A percentile compares a stretch with the other conserved stretches of the same genome.
These are phyloP conservation scores for Dryadomyces quercivorus DNA, from an alignment of 2,329 filamentous ascomycete species.

Conservation along the genomic window DNA sequence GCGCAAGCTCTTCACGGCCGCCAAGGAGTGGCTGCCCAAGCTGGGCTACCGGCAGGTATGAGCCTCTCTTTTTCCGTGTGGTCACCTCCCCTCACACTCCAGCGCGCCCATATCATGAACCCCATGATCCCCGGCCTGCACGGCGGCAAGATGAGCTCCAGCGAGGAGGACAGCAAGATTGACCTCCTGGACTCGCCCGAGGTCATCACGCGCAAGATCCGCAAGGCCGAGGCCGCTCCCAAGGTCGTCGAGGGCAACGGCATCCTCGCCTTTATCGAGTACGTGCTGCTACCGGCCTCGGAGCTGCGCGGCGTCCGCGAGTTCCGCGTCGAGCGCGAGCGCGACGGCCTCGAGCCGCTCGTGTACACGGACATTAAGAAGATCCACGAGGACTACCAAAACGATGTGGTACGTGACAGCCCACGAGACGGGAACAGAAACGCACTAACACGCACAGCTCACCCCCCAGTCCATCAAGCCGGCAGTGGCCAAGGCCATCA, in stretches of 20 bases:
- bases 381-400: slow-evolving; percentile 68
- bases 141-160: slow-evolving; percentile 78
- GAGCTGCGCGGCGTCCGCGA: slow-evolving; percentile 47
- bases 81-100: background rate
- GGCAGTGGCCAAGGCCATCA: slow-evolving; percentile 64
- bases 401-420: slow-evolving; percentile 39
- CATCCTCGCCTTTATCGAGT: slow-evolving; percentile 74
- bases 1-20: slow-evolving; percentile 77
- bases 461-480: slow-evolving; percentile 81
- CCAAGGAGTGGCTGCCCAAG: slow-evolving; percentile 73
- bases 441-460: slow-evolving; percentile 33
- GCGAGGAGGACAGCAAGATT: slow-evolving; percentile 71
- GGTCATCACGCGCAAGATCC: slow-evolving; percentile 66
- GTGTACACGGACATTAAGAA: slow-evolving; percentile 66
- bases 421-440: background rate
- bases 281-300: slow-evolving; percentile 68
- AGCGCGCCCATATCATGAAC: slow-evolving; percentile 40
- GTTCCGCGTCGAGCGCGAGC: slow-evolving; percentile 56
- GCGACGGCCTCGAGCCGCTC: slow-evolving; percentile 57
- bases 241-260: slow-evolving; percentile 75
- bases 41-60: slow-evolving; percentile 60
- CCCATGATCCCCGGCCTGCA: slow-evolving; percentile 83
- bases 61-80: slow-evolving; percentile 4
- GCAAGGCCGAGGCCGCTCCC: slow-evolving; percentile 71
- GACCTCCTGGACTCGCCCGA: slow-evolving; percentile 78